phyloP scores from a whole-genome alignment of 148 eudicot genomes.

The Euryodendron excelsum region DNA sequence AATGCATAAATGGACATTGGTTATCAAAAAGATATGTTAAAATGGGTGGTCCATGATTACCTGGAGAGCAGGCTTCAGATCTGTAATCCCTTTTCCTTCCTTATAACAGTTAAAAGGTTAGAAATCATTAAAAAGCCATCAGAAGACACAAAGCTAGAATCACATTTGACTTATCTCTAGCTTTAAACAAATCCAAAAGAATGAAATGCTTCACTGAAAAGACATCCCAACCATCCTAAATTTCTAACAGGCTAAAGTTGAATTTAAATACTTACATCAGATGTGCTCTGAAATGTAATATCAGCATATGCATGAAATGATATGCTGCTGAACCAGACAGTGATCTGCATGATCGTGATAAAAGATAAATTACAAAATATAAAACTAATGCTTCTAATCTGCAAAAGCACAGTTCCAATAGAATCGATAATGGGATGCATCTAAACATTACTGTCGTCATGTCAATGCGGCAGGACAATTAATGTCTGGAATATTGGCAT shows the following conservation, averaged over 20 bases:
- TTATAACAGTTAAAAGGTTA: conserved; percentile 24
- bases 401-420: background rate
- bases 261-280: conserved; percentile 70
- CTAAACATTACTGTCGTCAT: background rate
- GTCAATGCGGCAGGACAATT: no score
- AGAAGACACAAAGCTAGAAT: background rate
- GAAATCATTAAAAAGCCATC: conserved; percentile 11
- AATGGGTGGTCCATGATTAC: conserved; percentile 29
- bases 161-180: no score
- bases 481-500: background rate
- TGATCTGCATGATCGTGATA: conserved; percentile 48
- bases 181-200: background rate
- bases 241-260: background rate
- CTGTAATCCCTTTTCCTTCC: conserved; percentile 95
- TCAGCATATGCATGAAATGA: conserved; percentile 82
- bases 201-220: background rate
- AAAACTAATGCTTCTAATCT: background rate
- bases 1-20: background rate
- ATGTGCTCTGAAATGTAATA: conserved; percentile 64
- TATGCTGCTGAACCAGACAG: conserved; percentile 71
- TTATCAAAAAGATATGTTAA: background rate
- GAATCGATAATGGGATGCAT: background rate
- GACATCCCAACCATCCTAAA: background rate
- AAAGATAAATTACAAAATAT: background rate
- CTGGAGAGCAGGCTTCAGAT: conserved; percentile 79